These are phyloP conservation scores for Chlamydomonas urium DNA, from an alignment of 139 green algal genomes.

Conservation along the genomic window DNA sequence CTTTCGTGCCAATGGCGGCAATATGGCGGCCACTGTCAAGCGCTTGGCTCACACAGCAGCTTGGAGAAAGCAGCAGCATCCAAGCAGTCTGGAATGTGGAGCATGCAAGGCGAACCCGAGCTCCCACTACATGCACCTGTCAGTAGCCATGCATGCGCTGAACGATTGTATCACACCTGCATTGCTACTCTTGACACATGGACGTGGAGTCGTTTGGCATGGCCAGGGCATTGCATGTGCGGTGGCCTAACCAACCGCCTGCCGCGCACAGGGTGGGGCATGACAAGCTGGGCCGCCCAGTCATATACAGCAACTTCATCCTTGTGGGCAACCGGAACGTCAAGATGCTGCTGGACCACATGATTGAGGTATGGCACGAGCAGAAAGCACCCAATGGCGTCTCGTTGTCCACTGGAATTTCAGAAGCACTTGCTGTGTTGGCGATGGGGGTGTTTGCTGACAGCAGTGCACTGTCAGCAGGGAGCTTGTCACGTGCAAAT, in stretches of 20 bases:
- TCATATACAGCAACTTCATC: slow-evolving; percentile 64
- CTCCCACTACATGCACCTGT: slow-evolving; percentile 5
- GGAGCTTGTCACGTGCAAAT: no score
- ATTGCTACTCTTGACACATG: not conserved
- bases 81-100: not conserved
- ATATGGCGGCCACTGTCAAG: not conserved
- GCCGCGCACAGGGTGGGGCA: slow-evolving; percentile 21
- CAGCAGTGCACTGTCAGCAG: no score
- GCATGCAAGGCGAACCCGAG: not conserved
- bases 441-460: no score
- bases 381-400: no score
- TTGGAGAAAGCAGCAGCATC: not conserved
- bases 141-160: not conserved
- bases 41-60: not conserved
- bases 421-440: no score
- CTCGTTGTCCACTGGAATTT: no score
- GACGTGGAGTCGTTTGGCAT: not conserved
- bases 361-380: slow-evolving; percentile 5
- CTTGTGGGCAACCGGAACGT: not conserved
- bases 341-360: not conserved
- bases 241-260: not conserved
- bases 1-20: not conserved
- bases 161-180: not conserved
- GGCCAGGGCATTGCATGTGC: not conserved
- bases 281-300: slow-evolving; percentile 42